Evolutionary conservation across 2,329 filamentous ascomycete species (phyloP).

Genomic region (Monosporascus cannonballus): DNA sequence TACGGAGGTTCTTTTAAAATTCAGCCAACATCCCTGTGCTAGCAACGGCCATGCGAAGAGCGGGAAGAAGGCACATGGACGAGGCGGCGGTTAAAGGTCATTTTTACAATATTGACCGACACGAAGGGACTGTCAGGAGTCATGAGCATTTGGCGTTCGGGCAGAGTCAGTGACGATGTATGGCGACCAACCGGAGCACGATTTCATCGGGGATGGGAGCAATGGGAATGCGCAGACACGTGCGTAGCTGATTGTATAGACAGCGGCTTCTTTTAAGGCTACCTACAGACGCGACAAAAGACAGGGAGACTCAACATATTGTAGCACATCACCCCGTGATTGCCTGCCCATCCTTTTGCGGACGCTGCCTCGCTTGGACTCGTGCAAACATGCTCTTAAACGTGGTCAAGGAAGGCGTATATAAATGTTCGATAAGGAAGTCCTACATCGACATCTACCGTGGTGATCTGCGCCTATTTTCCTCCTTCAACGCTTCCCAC

Average conservation of each 20-base stretch:
- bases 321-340: background rate
- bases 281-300: too few species aligned
- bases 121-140: background rate
- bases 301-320: too few species aligned
- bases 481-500: too few species aligned
- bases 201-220: background rate
- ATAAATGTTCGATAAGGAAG: too few species aligned
- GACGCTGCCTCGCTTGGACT: too few species aligned
- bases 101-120: background rate
- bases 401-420: too few species aligned
- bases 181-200: background rate
- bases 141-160: background rate
- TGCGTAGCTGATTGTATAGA: background rate
- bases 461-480: too few species aligned
- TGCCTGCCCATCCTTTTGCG: too few species aligned
- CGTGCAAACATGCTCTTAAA: too few species aligned
- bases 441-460: too few species aligned
- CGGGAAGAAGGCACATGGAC: background rate
- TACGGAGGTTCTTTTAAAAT: background rate
- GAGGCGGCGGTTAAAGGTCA: background rate
- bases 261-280: too few species aligned
- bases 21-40: background rate
- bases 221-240: background rate
- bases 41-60: background rate
- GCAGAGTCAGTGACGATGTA: background rate